Base-by-base conservation (phyloP, 306 rosid genomes). In the Citrullus amarus region DNA sequence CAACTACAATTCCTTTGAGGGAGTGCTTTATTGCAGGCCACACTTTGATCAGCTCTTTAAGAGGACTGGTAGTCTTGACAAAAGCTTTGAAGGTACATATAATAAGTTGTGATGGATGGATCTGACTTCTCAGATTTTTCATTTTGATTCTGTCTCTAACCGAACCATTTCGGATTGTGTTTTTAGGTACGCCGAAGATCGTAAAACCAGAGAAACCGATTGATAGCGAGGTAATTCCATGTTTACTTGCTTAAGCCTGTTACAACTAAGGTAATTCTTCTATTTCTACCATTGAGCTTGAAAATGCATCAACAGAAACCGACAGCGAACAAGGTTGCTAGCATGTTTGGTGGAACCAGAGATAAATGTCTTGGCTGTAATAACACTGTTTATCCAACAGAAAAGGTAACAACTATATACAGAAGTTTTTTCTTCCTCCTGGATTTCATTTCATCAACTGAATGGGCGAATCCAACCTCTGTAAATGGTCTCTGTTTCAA, bases 1-100 rank as follows among this genome's bases (percentile, higher is more conserved):
- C 88, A 95, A 92, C 88, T 95, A 95, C 93, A 95, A 95, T 72
- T 95, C 98, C 76, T 95, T 92, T 81, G 98, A 95, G 89, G 98
- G 98, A 78, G 98, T 95, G 34, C 93, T 92, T 59, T 95, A 95
- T 77, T 95, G 98, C 90, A 86, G 80, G 86, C 98, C 98, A 68
- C 98, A 95, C 85, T 95, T 92, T 44, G 98, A 95, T 59, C 98
- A 95, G 82, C 83, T 88, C 81, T 92, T 95, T 81, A 95, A 95
- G 83, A 95, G 98, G 88, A 95, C 98, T 51, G 98, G 98, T 38
- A 95, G 97, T 84, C 98, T 95, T 79, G 98, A 95, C 50, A 95
- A 95, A 84, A 95, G 97, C 86, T 95, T 95, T 74, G 97, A 95
- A 87, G 98, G 98, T 95, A 67, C 32, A 83, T 9, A 63, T 30